Base-by-base conservation (phyloP, 2,329 filamentous ascomycete genomes). In the Talaromyces sp. region DNA sequence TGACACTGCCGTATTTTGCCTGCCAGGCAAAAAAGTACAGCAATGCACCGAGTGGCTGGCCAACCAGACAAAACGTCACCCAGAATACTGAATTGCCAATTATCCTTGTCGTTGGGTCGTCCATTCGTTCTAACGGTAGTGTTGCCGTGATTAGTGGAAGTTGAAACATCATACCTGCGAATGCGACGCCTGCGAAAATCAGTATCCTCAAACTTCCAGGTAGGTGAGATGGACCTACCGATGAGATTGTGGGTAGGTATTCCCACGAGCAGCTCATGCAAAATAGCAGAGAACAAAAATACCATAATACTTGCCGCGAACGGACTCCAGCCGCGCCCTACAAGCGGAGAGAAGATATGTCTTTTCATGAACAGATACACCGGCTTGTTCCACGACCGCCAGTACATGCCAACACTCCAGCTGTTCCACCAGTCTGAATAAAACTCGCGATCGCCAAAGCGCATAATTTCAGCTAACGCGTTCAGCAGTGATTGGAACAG, bases 351-450 rank as follows among this genome's bases (percentile, higher is more conserved):
- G 78, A 95, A 98, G 58, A 99, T 87, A 74, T 99, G 95, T 40
- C 95, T 84, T 71, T 91, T 93, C 88, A 99, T 98, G 76, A 96
- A 99, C 63, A 92, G 88, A 72, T 96, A 96, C 5, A 99, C 93
- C 0, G 95, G 95, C 74, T 96, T 96, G 79, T 99, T 99, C 95
- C 95, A 99, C 0, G 89, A 90, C 23, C 93, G 87, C 93, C 93
- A 97, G 80, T 99, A 99, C 4, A 84, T 84, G 37, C 93, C 91
- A 6, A 98, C 82, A 67, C 88, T 92, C 61, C 88, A 87, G 67
- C 88, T 91, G 73, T 99, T 99, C 95, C 95, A 99, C 95, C 95
- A 99, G 72, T 96, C 92, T 40, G 91, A 89, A 76, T 99, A 99
- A 76, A 99, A 99, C 59, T 93, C 90, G 33, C 95, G 86, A 74